Base-by-base conservation (phyloP, 139 green algal species). In the Parachlorella kessleri region DNA sequence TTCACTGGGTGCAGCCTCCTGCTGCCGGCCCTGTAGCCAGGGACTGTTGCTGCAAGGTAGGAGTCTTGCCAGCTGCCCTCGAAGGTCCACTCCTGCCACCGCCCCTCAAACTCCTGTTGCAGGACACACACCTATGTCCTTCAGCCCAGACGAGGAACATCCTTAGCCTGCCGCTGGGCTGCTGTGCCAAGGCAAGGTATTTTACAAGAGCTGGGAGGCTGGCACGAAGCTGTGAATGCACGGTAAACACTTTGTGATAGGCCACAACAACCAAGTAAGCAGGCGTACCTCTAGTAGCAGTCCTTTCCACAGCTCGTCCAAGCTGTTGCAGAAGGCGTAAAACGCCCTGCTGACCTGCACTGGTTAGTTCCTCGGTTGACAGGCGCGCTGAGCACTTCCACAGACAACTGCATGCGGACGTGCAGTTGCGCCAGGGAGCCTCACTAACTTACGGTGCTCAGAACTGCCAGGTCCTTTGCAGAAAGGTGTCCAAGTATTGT, bases 301-400 rank as follows among this genome's bases (percentile, higher is more conserved):
- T 1, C 85, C 87, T 63, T 94, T 96, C 95, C 94, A 99, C 5
- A 97, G 81, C 8, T 99, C 96, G 37, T 97, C 90, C n/a, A n/a
- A n/a, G 48, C 92, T 87, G 55, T 92, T 88, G 18, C 67, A 79
- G 40, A 98, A 98, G 75, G 86, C 94, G 82, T 95, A 97, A 18
- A 96, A 66, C 1, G 84, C 85, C 39, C 83, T 84, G 82, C 86
- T 94, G 69, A n/a, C n/a, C n/a, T n/a, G n/a, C n/a, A n/a, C n/a
- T n/a, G n/a, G n/a, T n/a, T n/a, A n/a, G n/a, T n/a, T n/a, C n/a
- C n/a, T n/a, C n/a, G n/a, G n/a, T n/a, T n/a, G n/a, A n/a, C n/a
- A n/a, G n/a, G n/a, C n/a, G n/a, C n/a, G n/a, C n/a, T n/a, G n/a
- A n/a, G n/a, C n/a, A n/a, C n/a, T n/a, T n/a, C n/a, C n/a, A n/a